These are phyloP conservation scores for Camellia japonica DNA, from an alignment of 148 eudicot genomes.

Conservation along the genomic window DNA sequence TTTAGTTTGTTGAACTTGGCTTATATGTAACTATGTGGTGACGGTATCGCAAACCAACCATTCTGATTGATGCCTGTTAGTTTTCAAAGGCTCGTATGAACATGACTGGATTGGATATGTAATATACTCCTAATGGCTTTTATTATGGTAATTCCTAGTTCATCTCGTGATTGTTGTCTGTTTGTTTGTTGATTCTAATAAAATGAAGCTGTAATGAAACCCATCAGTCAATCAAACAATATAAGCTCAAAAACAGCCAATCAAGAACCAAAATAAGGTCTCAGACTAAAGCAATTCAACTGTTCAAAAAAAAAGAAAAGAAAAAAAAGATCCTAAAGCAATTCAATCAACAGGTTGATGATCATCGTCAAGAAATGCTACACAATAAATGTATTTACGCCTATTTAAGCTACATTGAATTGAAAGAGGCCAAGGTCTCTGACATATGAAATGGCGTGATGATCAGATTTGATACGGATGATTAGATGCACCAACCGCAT, in stretches of 20 bases:
- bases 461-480: constrained; percentile 64
- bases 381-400: constrained; percentile 31
- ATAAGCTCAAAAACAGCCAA: too few species aligned
- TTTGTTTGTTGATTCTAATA: too few species aligned
- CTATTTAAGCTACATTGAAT: constrained; percentile 33
- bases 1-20: not conserved
- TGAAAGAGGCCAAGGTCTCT: constrained; percentile 69
- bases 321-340: too few species aligned
- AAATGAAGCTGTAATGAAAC: too few species aligned
- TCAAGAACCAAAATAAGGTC: too few species aligned
- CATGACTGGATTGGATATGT: not conserved
- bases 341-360: too few species aligned
- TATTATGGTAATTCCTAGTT: not conserved
- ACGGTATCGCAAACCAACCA: not conserved
- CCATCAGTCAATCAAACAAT: too few species aligned
- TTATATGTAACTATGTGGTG: not conserved
- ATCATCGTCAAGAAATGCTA: too few species aligned
- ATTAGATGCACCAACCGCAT: constrained; percentile 62
- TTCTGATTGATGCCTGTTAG: not conserved
- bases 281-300: too few species aligned
- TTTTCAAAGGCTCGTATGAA: not conserved
- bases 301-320: too few species aligned
- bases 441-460: constrained; percentile 60
- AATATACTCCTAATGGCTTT: too few species aligned
- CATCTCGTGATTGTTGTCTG: not conserved